Evolutionary conservation across 176 grass and related monocot genomes (phyloP).

Genomic region (Oryza rufipogon): DNA sequence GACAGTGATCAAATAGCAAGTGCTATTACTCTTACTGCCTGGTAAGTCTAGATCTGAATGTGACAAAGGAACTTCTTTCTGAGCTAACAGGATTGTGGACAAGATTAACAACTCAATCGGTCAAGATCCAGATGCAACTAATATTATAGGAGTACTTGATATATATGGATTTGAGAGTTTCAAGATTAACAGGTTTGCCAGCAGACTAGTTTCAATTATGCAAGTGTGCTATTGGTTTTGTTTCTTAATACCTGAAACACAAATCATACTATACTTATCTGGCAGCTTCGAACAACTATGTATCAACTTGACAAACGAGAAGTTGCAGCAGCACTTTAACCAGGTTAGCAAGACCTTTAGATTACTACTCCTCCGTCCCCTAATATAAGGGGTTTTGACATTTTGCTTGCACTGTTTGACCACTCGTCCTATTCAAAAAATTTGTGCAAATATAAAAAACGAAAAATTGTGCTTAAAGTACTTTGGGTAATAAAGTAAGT

Average conservation of each 20-base stretch:
- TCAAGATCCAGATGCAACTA: constrained; percentile 75
- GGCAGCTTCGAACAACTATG: constrained; percentile 90
- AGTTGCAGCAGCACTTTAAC: constrained; percentile 97
- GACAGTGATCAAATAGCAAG: constrained; percentile 15
- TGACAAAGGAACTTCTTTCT: constrained; percentile 30
- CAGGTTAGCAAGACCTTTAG: constrained; percentile 42
- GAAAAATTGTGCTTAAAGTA: too few relatives aligned
- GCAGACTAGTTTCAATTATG: constrained; percentile 20
- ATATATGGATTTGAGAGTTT: constrained; percentile 99
- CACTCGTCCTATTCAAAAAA: too few relatives aligned
- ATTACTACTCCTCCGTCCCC: background rate
- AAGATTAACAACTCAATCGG: constrained; percentile 97
- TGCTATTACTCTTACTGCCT: constrained; percentile 23
- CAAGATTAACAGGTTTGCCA: constrained; percentile 84
- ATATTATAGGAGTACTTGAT: constrained; percentile 97
- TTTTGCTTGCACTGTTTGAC: too few relatives aligned
- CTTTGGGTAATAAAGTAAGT: too few relatives aligned
- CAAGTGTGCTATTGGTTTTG: background rate
- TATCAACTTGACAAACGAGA: constrained; percentile 97
- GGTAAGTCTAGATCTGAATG: constrained; percentile 9
- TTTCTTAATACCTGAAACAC: constrained; percentile 9
- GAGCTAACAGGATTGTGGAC: constrained; percentile 76
- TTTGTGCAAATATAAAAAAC: too few relatives aligned
- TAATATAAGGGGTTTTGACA: too few relatives aligned
- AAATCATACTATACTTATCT: constrained; percentile 36